A percentile compares a stretch with the other conserved stretches of the same genome.
These are phyloP conservation scores for Fusarium denticulatum DNA, from an alignment of 2,329 filamentous ascomycete species.

Conservation along the genomic window DNA sequence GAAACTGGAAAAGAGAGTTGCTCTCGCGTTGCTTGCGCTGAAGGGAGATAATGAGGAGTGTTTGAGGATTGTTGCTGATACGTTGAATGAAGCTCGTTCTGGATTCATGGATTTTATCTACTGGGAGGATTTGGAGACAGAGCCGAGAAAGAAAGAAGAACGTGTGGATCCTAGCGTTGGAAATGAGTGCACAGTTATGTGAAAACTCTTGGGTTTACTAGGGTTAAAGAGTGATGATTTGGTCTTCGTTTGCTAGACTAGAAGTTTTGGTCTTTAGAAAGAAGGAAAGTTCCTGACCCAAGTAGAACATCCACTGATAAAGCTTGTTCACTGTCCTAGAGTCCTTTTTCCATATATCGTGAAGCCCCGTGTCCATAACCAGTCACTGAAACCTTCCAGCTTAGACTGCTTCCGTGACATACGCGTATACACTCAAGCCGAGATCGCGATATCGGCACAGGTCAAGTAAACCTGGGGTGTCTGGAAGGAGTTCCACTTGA, in stretches of 20 bases:
- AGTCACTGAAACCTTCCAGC: too few species aligned
- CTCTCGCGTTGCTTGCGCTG: constrained; percentile 6
- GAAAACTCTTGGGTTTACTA: too few species aligned
- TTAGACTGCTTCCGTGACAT: too few species aligned
- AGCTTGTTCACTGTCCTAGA: too few species aligned
- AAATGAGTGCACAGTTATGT: background rate
- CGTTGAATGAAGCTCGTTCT: background rate
- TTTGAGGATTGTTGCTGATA: constrained; percentile 6
- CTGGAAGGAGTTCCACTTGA: constrained; percentile 66
- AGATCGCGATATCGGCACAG: constrained; percentile 63
- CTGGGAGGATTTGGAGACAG: constrained; percentile 18
- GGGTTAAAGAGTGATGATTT: background rate
- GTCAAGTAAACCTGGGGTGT: constrained; percentile 63
- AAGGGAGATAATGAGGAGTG: constrained; percentile 7
- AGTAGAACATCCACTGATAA: too few species aligned
- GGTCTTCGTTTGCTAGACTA: background rate
- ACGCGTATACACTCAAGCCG: background rate
- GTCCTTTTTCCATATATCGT: too few species aligned
- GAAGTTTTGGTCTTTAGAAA: background rate
- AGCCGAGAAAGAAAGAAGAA: background rate
- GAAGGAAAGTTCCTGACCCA: background rate
- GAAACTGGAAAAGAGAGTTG: background rate
- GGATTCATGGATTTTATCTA: constrained; percentile 24
- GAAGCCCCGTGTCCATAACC: too few species aligned
- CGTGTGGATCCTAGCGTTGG: background rate